phyloP scores from a whole-genome alignment of 345 rosid species.

The Eucalyptus camaldulensis region DNA sequence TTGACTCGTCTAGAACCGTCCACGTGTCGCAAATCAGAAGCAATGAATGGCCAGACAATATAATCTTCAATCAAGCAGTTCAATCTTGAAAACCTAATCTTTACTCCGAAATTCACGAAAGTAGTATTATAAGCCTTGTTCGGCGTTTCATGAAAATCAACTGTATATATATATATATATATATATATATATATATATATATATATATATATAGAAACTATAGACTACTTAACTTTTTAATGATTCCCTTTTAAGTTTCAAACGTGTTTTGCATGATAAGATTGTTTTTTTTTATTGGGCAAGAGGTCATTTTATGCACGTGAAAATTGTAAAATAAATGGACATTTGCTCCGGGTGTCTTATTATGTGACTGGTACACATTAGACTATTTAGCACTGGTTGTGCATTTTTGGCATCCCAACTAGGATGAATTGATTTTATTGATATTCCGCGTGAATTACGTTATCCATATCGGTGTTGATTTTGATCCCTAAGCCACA shows the following conservation, averaged over 20 bases:
- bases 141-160: background rate
- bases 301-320: background rate
- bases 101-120: background rate
- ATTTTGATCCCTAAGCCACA: background rate
- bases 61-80: background rate
- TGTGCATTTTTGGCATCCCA: background rate
- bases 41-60: background rate
- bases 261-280: background rate
- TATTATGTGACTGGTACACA: background rate
- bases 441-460: background rate
- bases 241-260: background rate
- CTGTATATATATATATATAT: background rate
- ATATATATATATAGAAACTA: too few species aligned
- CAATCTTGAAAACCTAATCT: background rate
- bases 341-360: background rate
- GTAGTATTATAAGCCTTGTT: background rate
- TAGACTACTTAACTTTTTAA: background rate
- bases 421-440: background rate
- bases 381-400: background rate
- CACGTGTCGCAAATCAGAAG: background rate
- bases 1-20: background rate
- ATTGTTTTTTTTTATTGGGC: background rate
- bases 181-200: too few species aligned
- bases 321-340: background rate
- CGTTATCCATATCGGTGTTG: background rate